Percentiles rank a stretch among this genome's conserved stretches.
Evolutionary conservation across 1,284 basidiomycete genomes (phyloP).

Genomic region (Rhodotorula sp.): DNA sequence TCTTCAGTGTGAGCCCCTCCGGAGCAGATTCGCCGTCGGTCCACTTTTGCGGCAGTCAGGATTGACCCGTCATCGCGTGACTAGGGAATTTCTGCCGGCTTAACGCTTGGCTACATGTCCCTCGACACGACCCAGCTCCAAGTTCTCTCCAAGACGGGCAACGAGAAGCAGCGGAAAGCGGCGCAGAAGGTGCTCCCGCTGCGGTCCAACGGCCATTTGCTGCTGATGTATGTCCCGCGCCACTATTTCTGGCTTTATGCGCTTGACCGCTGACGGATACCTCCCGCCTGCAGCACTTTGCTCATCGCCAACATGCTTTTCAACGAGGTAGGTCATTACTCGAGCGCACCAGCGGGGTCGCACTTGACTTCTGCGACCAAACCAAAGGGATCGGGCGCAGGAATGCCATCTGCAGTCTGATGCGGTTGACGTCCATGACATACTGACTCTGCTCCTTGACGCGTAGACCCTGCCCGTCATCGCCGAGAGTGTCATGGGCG

Average conservation of each 20-base stretch:
- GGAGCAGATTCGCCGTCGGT: too few species aligned
- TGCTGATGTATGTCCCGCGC: slow-evolving; percentile 63
- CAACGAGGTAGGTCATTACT: neutral
- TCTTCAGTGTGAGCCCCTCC: neutral
- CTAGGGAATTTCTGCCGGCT: neutral
- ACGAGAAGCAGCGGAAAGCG: slow-evolving; percentile 72
- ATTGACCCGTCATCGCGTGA: too few species aligned
- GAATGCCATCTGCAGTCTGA: too few species aligned
- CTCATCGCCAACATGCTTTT: slow-evolving; percentile 4
- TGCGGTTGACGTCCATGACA: too few species aligned
- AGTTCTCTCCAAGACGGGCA: slow-evolving; percentile 79
- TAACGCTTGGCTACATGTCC: slow-evolving; percentile 84
- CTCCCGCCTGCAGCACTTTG: neutral
- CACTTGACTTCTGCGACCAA: too few species aligned
- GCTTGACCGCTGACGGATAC: neutral
- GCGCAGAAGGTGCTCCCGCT: slow-evolving; percentile 84
- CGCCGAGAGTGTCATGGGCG: slow-evolving; percentile 78
- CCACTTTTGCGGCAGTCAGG: too few species aligned
- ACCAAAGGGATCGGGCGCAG: too few species aligned
- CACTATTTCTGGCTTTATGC: too few species aligned
- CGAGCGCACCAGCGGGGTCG: too few species aligned
- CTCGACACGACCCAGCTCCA: slow-evolving; percentile 88
- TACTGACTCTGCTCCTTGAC: too few species aligned
- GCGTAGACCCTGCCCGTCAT: slow-evolving; percentile 67
- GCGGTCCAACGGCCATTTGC: slow-evolving; percentile 78